Conservation (phyloP, 2,329 filamentous ascomycete species). For the Plectosphaerella cucumerina region DNA sequence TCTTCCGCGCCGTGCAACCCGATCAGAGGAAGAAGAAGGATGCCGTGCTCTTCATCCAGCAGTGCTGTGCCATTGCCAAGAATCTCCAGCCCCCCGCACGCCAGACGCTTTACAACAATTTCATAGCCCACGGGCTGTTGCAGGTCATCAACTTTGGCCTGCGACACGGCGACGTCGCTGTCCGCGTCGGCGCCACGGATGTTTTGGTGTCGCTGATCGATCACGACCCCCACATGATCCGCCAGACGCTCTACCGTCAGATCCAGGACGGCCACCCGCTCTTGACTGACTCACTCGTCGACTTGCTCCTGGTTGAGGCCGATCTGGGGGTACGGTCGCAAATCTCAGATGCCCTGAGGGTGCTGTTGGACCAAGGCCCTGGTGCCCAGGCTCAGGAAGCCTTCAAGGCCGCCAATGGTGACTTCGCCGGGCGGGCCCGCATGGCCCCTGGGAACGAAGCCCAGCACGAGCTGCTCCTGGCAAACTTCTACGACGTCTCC, state of each 20-base stretch:
- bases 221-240: slow-evolving; percentile 91
- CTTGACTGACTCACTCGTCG: slow-evolving; percentile 87
- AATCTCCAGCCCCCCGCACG: slow-evolving; percentile 82
- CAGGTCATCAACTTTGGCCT: slow-evolving; percentile 89
- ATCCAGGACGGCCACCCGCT: slow-evolving; percentile 82
- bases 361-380: slow-evolving; percentile 73
- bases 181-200: slow-evolving; percentile 89
- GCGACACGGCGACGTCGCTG: slow-evolving; percentile 75
- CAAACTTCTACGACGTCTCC: slow-evolving; percentile 84
- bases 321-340: slow-evolving; percentile 95
- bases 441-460: slow-evolving; percentile 53
- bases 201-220: slow-evolving; percentile 93
- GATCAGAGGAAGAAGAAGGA: slow-evolving; percentile 80
- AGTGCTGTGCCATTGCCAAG: slow-evolving; percentile 92
- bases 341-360: slow-evolving; percentile 91
- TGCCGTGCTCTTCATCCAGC: slow-evolving; percentile 92
- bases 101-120: slow-evolving; percentile 81
- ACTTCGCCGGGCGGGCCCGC: slow-evolving; percentile 62
- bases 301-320: slow-evolving; percentile 83
- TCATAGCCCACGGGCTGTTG: slow-evolving; percentile 81
- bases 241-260: slow-evolving; percentile 87
- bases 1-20: slow-evolving; percentile 66
- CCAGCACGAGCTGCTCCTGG: slow-evolving; percentile 80
- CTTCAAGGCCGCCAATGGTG: slow-evolving; percentile 60
- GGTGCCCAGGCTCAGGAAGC: slow-evolving; percentile 47